Evolutionary conservation across 108 stramenopile genomes (phyloP), one percentile per base, ranked within the genome.

Genomic region (Chaetoceros muelleri): DNA sequence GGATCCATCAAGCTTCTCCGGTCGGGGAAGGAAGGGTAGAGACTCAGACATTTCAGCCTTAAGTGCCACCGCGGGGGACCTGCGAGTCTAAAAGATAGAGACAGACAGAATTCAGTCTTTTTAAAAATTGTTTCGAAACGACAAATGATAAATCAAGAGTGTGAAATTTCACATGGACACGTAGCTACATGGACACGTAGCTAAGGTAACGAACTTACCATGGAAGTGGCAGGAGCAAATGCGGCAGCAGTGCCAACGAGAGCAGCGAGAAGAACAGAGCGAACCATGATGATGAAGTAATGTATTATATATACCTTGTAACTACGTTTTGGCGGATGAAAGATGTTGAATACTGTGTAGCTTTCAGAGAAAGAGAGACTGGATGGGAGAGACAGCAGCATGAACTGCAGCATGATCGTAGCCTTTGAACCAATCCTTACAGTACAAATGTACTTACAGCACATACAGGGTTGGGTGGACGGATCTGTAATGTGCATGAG

Each of bases 1-100:
- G 55, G 90, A 84, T 61, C 95, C 95, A 64, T 96, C 94, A 21
- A 98, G 85, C 67, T 94, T 86, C 48, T 81, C 84, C 26, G 94
- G 96, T 61, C 78, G 69, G 71, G 84, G 80, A 61, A 95, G 80
- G 78, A 95, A 95, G 45, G 96, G 95, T 55, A 97, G 81, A 53
- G 96, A 78, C 70, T 79, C 75, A 70, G 83, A 85, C 74, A 91
- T 79, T 66, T 80, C 81, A 22, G 80, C 80, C 55, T 84, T 79
- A 58, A 91, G 71, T 21, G 79, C 56, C 47, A 85, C 81, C 7
- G 80, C 69, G 52, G 48, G 64, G 28, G 59, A 45, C 20, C 62
- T 60, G 21, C n/a, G 58, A n/a, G 61, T 55, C 49, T 24, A 51
- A 51, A 50, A 56, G 34, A 53, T 71, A 58, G n/a, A 18, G 0